Evolutionary conservation across 108 stramenopile genomes (phyloP).

Genomic region (Ochromonas danica): DNA sequence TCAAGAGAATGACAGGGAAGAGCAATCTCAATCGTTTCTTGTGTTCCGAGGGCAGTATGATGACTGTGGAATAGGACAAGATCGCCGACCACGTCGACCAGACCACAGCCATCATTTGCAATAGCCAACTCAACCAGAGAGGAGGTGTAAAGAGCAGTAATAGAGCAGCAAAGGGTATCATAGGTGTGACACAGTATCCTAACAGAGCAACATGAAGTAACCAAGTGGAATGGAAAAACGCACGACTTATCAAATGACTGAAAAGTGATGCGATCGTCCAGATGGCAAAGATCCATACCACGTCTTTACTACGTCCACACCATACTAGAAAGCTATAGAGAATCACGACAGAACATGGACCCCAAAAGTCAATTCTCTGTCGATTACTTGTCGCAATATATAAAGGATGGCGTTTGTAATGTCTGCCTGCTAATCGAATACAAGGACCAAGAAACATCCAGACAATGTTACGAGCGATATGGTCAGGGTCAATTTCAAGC

Average conservation of each 20-base stretch:
- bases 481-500: background rate
- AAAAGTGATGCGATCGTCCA: background rate
- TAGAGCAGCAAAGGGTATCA: conserved; percentile 4
- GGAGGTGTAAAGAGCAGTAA: background rate
- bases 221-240: background rate
- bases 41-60: background rate
- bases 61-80: background rate
- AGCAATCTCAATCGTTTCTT: background rate
- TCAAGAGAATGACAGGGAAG: background rate
- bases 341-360: background rate
- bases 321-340: background rate
- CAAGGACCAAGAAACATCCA: conserved; percentile 22
- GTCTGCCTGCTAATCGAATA: background rate
- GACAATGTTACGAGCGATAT: background rate
- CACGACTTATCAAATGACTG: background rate
- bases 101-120: background rate
- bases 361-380: conserved; percentile 7
- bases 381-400: background rate
- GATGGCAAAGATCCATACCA: conserved; percentile 1
- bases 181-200: background rate
- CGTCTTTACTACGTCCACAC: background rate
- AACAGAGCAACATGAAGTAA: conserved; percentile 5
- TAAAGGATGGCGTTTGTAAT: conserved; percentile 7
- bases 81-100: conserved; percentile 1
- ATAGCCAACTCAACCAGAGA: background rate